Base-by-base conservation (phyloP, 2,329 filamentous ascomycete genomes). In the Amauroascus niger region DNA sequence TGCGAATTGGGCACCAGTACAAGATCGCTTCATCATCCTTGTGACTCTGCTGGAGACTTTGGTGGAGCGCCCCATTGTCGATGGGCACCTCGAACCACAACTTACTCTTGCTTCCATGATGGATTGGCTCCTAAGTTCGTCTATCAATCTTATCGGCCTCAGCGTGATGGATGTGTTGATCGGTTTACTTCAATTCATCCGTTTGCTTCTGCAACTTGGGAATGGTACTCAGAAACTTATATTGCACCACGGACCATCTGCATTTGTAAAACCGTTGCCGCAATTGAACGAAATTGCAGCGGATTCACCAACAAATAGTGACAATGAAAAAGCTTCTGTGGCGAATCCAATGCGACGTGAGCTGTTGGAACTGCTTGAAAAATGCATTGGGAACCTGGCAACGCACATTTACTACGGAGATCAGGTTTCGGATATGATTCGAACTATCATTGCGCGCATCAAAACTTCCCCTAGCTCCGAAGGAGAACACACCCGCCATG, bases 391-490 rank as follows among this genome's bases (percentile, higher is more conserved):
- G n/a, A 82, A 90, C 65, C 75, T 98, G 26, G 89, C 90, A 1
- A 95, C 88, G 0, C 93, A 98, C 65, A 84, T 96, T 30, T 98
- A 98, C 73, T 98, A 98, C 67, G 87, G 87, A 1, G 91, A 97
- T 62, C 93, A 98, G 69, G 88, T 97, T 53, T 83, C 87, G 1
- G 93, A 98, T 69, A 96, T 97, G 88, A 82, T 96, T 49, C 79
- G 83, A 18, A 82, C 88, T 0, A 84, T 97, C 43, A 73, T 97
- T 14, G 73, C 80, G 28, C 84, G 88, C 18, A 76, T 97, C 28
- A 93, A 87, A 68, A 87, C 89, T 2, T 72, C 74, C 9, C 20
- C 46, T 1, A 57, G 66, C 37, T 72, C 76, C 2, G 71, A 73
- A 14, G 66, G 74, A 13, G 64, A 74, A 4, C 69, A 68, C 41